Evolutionary conservation across 1,139 yeast genomes (phyloP), one percentile per base, ranked within the genome.

Genomic region (Pichia cactophila): DNA sequence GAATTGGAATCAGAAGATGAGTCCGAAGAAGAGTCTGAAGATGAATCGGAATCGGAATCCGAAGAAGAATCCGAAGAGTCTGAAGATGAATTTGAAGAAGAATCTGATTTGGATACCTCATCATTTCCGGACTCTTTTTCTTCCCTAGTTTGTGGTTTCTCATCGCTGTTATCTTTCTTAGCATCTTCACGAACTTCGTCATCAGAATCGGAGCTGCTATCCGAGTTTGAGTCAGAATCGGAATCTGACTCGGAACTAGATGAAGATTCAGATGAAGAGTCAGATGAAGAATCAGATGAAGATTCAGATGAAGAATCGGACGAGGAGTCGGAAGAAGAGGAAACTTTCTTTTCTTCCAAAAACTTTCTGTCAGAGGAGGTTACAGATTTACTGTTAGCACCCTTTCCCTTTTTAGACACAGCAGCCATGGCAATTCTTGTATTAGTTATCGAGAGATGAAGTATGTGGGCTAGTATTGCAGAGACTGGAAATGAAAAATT

Each of bases 111-210:
- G 10, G 56, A 51, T 33, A 45, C 50, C 10, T 61, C 54, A 23
- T 49, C 54, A 20, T 65, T 58, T 36, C 54, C 63, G 31, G 69
- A 61, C 44, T 57, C 46, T 28, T 51, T 51, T 48, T 39, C 47
- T 45, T 60, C 51, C 4, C 37, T 41, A 16, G 46, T 39, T n/a
- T 17, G 41, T 9, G 12, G 12, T 8, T 28, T 28, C 11, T 28
- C 11, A 28, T 28, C 31, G 12, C 4, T 28, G 11, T 9, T 9
- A 28, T 28, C 31, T 28, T 28, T 11, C 31, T 6, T 28, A 9
- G 9, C 31, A 11, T 28, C 31, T 28, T 28, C 31, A 28, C 31
- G 3, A 28, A 2, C 31, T 28, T 8, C 9, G 4, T 28, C 11
- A 9, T 28, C 31, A 9, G 31, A 28, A 28, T 33, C 36, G 33